These are phyloP conservation scores for Heteromeles arbutifolia DNA, from an alignment of 306 rosid species.

Conservation along the genomic window DNA sequence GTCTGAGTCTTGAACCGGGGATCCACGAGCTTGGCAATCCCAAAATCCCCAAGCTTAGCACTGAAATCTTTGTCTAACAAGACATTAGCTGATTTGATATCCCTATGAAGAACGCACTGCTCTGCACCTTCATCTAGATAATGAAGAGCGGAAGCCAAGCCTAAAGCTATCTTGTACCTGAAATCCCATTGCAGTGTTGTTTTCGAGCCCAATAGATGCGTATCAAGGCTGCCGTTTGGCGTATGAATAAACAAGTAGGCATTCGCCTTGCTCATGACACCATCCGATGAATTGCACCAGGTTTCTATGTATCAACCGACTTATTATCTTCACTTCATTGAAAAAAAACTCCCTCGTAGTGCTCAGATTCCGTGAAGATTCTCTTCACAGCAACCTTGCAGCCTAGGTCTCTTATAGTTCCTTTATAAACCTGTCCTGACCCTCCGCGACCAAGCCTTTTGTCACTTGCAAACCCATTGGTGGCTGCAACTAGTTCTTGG, in stretches of 20 bases:
- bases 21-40: constrained; percentile 46
- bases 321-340: constrained; percentile 44
- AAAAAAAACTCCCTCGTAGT: constrained; percentile 26
- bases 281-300: too few species aligned
- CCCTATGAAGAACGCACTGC: constrained; percentile 51
- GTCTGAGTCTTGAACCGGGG: constrained; percentile 28
- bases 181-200: constrained; percentile 24
- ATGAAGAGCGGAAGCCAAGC: constrained; percentile 30
- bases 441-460: constrained; percentile 16
- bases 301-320: constrained; percentile 38
- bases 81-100: constrained; percentile 49
- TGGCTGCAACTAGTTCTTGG: constrained; percentile 29
- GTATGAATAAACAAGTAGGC: too few species aligned
- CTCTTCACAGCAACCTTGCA: constrained; percentile 42
- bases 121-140: constrained; percentile 23
- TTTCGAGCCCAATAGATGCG: constrained; percentile 35
- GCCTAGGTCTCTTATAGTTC: constrained; percentile 11
- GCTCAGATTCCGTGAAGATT: constrained; percentile 32
- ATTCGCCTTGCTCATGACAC: too few species aligned
- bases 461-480: constrained; percentile 31
- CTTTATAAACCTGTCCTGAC: too few species aligned
- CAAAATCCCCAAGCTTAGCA: constrained; percentile 50
- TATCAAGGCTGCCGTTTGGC: constrained; percentile 51
- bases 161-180: constrained; percentile 37
- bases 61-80: constrained; percentile 40